Evolutionary conservation across 768 basidiomycete species (phyloP), one percentile per base, ranked within the genome.

Genomic region (Russula sp.): DNA sequence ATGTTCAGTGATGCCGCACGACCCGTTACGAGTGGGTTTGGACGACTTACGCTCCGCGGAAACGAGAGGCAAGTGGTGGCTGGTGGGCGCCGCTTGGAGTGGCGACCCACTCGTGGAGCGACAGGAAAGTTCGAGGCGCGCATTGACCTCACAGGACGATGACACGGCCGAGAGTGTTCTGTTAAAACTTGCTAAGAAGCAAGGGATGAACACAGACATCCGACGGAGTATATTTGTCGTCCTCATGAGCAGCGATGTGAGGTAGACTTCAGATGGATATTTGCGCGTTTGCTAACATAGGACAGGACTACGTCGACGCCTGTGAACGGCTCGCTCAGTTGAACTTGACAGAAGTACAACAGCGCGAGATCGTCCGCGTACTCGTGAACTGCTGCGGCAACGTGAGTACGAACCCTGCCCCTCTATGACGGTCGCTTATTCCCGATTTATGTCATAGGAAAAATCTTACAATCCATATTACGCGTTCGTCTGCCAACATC

Each of bases 141-240:
- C 65, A 3, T 63, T 71, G 4, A 53, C 68, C 49, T 59, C 68
- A 57, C 70, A 73, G 49, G 70, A 73, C 47, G 69, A 66, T 18
- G 68, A 66, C 9, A 72, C 72, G 49, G 75, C 71, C 34, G 71
- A 75, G 52, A 78, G 75, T 49, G 72, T 77, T 5, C 77, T 98
- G 37, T 66, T 88, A 44, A 88, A 86, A 68, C 80, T 98, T n/a
- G 96, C 97, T 4, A 81, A 85, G 68, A 88, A 86, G 71, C 97
- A 99, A 72, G 97, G 97, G 22, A 98, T 99, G 96, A 99, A 99
- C 71, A 98, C 95, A 2, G 97, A 98, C 68, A 87, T 98, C 44
- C 82, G 96, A 42, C 79, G 93, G 65, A 87, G 89, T 59, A 86
- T 98, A 57, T 99, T 99, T 70, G 85, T 94, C 16, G 88, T 95